Conservation (phyloP, 495 filamentous ascomycete genomes). For the Lasiosphaeriaceae sp. region DNA sequence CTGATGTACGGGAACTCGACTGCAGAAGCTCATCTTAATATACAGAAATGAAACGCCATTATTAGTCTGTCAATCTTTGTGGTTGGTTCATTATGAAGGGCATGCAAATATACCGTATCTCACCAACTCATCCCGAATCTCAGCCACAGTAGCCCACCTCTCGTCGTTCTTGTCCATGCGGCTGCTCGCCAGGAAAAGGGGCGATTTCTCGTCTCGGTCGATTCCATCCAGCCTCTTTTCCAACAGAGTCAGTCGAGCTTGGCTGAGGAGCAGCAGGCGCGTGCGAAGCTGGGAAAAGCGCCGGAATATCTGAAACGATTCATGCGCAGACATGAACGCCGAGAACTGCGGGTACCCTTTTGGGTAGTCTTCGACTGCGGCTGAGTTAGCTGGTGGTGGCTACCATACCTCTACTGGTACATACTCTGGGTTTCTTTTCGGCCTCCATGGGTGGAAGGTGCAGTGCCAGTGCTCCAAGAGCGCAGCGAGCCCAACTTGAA, state of each 20-base stretch:
- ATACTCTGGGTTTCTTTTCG: too few species aligned
- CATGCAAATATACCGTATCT: too few species aligned
- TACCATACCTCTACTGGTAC: too few species aligned
- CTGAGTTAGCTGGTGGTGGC: too few species aligned
- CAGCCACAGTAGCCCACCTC: conserved; percentile 16
- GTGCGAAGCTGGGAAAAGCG: conserved; percentile 28
- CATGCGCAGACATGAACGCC: conserved; percentile 23
- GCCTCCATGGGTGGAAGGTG: too few species aligned
- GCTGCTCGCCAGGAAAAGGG: conserved; percentile 27
- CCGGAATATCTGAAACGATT: conserved; percentile 24
- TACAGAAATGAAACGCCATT: too few species aligned
- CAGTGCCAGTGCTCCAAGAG: too few species aligned
- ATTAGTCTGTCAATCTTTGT: too few species aligned
- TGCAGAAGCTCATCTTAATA: too few species aligned
- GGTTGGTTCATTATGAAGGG: too few species aligned
- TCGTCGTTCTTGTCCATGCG: conserved; percentile 26
- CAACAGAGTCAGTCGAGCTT: conserved; percentile 27
- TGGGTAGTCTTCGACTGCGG: conserved; percentile 30
- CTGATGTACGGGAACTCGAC: too few species aligned
- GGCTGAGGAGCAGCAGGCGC: conserved; percentile 19
- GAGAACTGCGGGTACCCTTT: conserved; percentile 31
- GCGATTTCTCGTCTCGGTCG: conserved; percentile 23
- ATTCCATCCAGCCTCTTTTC: conserved; percentile 28
- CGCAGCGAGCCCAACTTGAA: too few species aligned
- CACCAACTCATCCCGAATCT: conserved; percentile 14